These are phyloP conservation scores for Solanum tarapatanum DNA, from an alignment of 257 asterid species.

Conservation along the genomic window DNA sequence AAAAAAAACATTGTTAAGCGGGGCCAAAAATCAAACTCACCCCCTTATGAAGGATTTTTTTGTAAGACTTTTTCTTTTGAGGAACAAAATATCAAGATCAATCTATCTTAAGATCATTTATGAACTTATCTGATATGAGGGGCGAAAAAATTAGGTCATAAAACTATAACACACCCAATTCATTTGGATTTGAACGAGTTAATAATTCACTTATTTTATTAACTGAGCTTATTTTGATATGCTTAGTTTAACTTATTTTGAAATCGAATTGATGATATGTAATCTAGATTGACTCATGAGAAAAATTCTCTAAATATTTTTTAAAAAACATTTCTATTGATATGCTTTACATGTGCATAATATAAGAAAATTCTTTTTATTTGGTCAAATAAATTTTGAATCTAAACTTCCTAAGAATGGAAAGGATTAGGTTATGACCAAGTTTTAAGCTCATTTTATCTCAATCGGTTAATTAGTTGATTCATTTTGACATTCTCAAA, in stretches of 20 bases:
- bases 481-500: neutral
- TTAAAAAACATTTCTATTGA: no score
- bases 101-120: no score
- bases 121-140: no score
- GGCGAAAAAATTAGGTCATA: no score
- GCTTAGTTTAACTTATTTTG: neutral
- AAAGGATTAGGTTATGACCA: neutral
- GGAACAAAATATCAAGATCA: no score
- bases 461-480: no score
- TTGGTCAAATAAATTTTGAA: no score
- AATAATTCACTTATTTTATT: neutral
- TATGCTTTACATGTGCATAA: no score
- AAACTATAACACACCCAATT: neutral
- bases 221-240: no score
- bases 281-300: neutral
- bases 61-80: neutral
- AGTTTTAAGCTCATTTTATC: neutral
- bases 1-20: no score
- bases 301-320: neutral
- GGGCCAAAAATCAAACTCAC: neutral
- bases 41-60: neutral
- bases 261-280: no score
- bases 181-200: neutral
- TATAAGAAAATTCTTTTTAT: neutral
- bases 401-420: neutral